These are phyloP conservation scores for Spatholobus suberectus DNA, from an alignment of 306 rosid genomes.

Conservation along the genomic window DNA sequence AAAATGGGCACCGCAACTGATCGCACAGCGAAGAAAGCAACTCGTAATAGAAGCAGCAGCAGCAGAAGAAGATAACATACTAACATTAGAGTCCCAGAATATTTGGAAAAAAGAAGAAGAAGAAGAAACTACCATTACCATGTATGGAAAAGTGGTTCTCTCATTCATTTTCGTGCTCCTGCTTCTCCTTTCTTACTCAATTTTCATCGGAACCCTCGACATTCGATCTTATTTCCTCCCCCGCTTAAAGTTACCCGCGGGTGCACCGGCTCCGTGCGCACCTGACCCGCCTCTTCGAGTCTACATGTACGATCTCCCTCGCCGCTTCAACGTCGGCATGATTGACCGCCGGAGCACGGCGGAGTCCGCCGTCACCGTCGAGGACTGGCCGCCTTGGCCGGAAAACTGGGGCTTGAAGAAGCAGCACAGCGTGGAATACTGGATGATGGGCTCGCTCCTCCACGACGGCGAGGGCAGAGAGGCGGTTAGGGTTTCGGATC, in stretches of 20 bases:
- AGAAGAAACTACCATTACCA: slow-evolving; percentile 41
- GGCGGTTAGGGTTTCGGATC: slow-evolving; percentile 84
- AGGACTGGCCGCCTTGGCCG: slow-evolving; percentile 81
- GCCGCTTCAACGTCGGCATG: slow-evolving; percentile 88
- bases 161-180: slow-evolving; percentile 55
- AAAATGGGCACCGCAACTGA: slow-evolving; percentile 1
- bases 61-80: neutral
- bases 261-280: slow-evolving; percentile 43
- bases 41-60: neutral
- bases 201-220: slow-evolving; percentile 67
- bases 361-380: slow-evolving; percentile 63
- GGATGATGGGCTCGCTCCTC: slow-evolving; percentile 98
- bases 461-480: slow-evolving; percentile 52
- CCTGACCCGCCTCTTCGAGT: slow-evolving; percentile 63
- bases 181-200: slow-evolving; percentile 66
- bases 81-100: neutral
- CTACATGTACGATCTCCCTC: slow-evolving; percentile 95
- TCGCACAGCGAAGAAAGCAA: slow-evolving; percentile 8
- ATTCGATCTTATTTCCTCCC: slow-evolving; percentile 80
- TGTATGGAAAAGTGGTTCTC: slow-evolving; percentile 63
- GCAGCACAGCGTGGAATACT: slow-evolving; percentile 95
- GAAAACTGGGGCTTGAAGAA: slow-evolving; percentile 76
- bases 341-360: slow-evolving; percentile 56
- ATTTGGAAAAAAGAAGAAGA: neutral
- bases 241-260: slow-evolving; percentile 39